Evolutionary conservation across 116 monocot species (phyloP), one percentile per base, ranked within the genome.

Genomic region (Phalaenopsis hybrid): DNA sequence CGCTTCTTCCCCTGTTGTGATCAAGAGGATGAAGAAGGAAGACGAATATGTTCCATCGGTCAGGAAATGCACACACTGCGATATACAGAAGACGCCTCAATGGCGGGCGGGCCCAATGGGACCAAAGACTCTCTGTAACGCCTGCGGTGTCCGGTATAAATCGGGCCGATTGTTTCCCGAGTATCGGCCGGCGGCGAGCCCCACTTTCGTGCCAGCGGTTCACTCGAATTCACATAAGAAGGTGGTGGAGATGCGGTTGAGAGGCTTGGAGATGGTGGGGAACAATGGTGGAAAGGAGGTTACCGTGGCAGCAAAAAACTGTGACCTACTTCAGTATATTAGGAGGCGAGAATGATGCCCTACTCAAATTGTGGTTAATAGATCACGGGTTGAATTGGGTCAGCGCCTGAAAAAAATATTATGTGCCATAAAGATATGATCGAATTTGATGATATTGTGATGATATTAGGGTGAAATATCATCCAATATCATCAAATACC

Each of bases 31-130:
- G 74, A 77, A 77, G 81, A 83, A 83, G 45, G 79, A 78, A 21
- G 72, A 74, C 73, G 70, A 70, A 44, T 13, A 10, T 3, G 67
- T 10, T 15, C 50, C 74, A 18, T 15, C 18, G 18, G 65, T 25
- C 52, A 83, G 91, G 72, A 91, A 89, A 20, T 93, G 93, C 82
- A 44, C 79, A 84, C 93, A 93, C 18, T 93, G 93, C 65, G 89
- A 83, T 43, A 83, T 89, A 50, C 79, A 81, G 59, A 89, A 89
- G 82, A 93, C 91, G 0, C 93, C 93, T 21, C 93, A 93, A 46
- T 93, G 93, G 93, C 83, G 93, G 44, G 91, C 91, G 17, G 93
- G 93, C 15, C 93, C 93, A 3, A 85, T 86, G 93, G 93, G 93
- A 3, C 93, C 93, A 1, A 93, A 91, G 76, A 93, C 93, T 1